Conservation (phyloP, 1,139 yeast species). For the Scheffersomyces titani region DNA sequence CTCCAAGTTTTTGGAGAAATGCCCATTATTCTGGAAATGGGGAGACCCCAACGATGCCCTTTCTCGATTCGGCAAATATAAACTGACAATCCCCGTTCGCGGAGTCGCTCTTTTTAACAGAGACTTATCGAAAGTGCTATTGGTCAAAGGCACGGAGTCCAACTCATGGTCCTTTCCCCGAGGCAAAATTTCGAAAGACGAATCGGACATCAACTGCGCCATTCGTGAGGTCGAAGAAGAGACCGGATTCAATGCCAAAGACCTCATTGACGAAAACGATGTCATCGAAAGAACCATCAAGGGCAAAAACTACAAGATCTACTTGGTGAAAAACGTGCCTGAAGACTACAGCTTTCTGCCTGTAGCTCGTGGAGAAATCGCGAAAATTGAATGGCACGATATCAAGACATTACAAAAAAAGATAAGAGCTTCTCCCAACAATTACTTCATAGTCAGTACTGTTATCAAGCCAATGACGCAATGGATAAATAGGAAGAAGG, state of each 20-base stretch:
- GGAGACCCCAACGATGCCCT: slow-evolving; percentile 76
- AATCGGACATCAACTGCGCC: slow-evolving; percentile 88
- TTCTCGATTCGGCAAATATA: slow-evolving; percentile 78
- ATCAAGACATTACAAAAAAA: slow-evolving; percentile 35
- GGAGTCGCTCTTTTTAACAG: slow-evolving; percentile 89
- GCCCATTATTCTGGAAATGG: slow-evolving; percentile 89
- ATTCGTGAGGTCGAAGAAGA: slow-evolving; percentile 94
- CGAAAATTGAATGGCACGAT: slow-evolving; percentile 51
- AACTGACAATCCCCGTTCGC: slow-evolving; percentile 90
- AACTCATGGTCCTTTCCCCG: slow-evolving; percentile 93
- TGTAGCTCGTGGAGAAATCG: slow-evolving; percentile 83
- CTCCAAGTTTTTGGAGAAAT: slow-evolving; percentile 66
- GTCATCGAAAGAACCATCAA: slow-evolving; percentile 78
- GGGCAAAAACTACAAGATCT: slow-evolving; percentile 87
- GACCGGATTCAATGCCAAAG: slow-evolving; percentile 85
- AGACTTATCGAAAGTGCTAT: slow-evolving; percentile 65
- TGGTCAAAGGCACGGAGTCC: slow-evolving; percentile 88
- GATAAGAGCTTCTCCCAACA: slow-evolving; percentile 42
- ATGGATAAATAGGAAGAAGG: slow-evolving; percentile 59
- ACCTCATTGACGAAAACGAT: slow-evolving; percentile 65
- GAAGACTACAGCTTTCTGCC: slow-evolving; percentile 76
- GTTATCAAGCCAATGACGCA: slow-evolving; percentile 60
- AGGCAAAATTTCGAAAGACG: slow-evolving; percentile 95
- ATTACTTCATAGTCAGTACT: slow-evolving; percentile 58
- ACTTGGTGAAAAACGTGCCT: slow-evolving; percentile 75